Percentiles rank a stretch among this genome's conserved stretches.
Evolutionary conservation across 176 grass and related monocot species (phyloP).

Genomic region (Juncus effusus): DNA sequence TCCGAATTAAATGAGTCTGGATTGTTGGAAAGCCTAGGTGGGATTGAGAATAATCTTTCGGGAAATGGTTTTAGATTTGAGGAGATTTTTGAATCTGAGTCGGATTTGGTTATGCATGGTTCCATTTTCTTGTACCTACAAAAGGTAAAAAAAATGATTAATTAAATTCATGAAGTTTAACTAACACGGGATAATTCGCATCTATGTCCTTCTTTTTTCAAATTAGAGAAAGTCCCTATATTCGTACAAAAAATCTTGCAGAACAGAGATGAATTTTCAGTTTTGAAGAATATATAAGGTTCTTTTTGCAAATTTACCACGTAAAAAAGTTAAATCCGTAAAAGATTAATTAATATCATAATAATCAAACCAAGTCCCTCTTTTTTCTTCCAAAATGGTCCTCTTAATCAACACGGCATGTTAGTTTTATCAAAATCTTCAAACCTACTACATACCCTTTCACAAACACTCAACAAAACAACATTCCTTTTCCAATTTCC

Average conservation of each 20-base stretch:
- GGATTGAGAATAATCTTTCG: constrained; percentile 49
- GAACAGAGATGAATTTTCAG: neutral
- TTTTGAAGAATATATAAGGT: neutral
- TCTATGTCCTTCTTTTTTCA: neutral
- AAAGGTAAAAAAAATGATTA: constrained; percentile 2
- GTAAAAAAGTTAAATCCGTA: no score
- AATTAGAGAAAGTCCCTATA: no score
- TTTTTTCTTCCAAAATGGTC: no score
- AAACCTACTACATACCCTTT: no score
- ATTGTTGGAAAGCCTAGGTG: constrained; percentile 58
- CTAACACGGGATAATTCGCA: neutral
- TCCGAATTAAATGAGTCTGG: constrained; percentile 50
- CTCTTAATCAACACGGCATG: no score
- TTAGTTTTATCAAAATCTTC: no score
- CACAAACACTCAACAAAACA: no score
- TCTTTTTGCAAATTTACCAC: no score
- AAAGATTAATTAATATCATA: no score
- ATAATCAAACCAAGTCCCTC: no score
- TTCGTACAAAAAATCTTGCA: no score
- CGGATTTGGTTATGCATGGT: constrained; percentile 48
- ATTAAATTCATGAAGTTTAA: constrained; percentile 1
- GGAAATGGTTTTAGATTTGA: constrained; percentile 51
- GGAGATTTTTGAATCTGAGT: constrained; percentile 24
- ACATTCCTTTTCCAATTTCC: no score
- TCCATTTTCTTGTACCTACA: constrained; percentile 90